A percentile compares a stretch with the other conserved stretches of the same genome.
Evolutionary conservation across 345 rosid species (phyloP).

Genomic region (Fremontodendron californicum): DNA sequence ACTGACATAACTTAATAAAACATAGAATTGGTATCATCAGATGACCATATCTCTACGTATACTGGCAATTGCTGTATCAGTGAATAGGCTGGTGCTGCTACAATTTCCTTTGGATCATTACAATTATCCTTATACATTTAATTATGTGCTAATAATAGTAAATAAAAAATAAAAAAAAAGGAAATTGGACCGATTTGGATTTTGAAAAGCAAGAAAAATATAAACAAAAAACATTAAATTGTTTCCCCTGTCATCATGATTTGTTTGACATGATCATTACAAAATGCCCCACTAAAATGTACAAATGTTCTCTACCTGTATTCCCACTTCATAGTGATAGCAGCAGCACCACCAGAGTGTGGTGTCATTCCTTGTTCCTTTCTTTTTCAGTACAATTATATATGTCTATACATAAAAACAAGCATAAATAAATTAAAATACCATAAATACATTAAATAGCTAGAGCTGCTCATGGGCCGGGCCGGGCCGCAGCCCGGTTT

Average conservation of each 20-base stretch:
- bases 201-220: not conserved
- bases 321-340: conserved; percentile 12
- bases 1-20: not conserved
- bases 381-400: not conserved
- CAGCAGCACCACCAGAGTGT: not conserved
- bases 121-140: not conserved
- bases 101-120: not conserved
- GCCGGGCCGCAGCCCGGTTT: too few relatives aligned
- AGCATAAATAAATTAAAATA: not conserved
- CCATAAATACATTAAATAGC: not conserved
- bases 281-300: conserved; percentile 25
- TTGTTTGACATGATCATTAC: conserved; percentile 26
- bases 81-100: not conserved
- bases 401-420: not conserved
- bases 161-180: too few relatives aligned
- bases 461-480: too few relatives aligned
- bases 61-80: not conserved
- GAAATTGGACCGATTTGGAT: conserved; percentile 6
- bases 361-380: not conserved
- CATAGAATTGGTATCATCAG: not conserved
- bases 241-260: conserved; percentile 23
- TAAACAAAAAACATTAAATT: not conserved
- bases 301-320: conserved; percentile 8
- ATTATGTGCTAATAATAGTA: not conserved
- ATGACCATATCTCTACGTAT: not conserved